Evolutionary conservation across 2,329 filamentous ascomycete species (phyloP).

Genomic region (Fusarium bactridioides): DNA sequence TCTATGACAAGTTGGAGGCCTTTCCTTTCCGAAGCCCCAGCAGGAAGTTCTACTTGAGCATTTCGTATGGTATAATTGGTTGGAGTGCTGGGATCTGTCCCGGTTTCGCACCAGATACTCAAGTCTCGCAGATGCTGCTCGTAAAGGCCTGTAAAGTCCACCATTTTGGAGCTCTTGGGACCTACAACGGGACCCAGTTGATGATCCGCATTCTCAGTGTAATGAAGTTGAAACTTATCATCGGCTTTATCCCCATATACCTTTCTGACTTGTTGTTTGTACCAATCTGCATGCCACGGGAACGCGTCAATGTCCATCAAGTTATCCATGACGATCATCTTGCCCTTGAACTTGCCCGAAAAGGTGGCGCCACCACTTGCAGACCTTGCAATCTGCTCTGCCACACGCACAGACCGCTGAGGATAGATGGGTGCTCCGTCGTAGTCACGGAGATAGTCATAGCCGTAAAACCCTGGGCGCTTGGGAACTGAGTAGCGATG

Average conservation of each 20-base stretch:
- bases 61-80: not conserved
- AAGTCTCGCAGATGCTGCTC: not conserved
- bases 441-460: accelerated
- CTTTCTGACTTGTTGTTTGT: accelerated
- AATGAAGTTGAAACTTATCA: not conserved
- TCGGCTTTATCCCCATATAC: accelerated
- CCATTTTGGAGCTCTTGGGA: accelerated
- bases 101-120: not conserved
- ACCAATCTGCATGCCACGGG: not conserved
- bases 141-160: not conserved
- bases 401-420: accelerated
- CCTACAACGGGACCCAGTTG: accelerated
- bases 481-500: accelerated
- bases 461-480: accelerated
- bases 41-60: accelerated
- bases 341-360: not conserved
- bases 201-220: not conserved
- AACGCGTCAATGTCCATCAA: not conserved
- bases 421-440: accelerated
- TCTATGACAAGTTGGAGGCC: not conserved
- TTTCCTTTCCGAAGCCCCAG: accelerated
- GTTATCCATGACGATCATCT: not conserved
- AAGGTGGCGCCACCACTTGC: not conserved
- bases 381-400: not conserved
- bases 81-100: accelerated